These are phyloP conservation scores for Hyaloraphidium curvatum DNA, from an alignment of 192 early-diverging fungal species.

Conservation along the genomic window DNA sequence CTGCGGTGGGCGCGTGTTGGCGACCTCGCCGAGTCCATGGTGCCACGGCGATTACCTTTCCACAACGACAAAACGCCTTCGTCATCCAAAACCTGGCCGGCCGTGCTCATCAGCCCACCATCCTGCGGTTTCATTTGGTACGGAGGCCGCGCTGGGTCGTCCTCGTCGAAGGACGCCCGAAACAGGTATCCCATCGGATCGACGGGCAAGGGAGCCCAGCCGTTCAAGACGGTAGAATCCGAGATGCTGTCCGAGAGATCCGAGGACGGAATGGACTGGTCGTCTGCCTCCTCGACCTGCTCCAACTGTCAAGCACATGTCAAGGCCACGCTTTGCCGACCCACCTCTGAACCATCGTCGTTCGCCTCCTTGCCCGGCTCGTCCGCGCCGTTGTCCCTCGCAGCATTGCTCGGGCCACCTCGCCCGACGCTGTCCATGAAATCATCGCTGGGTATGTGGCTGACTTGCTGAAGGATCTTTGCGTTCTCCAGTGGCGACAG, in stretches of 20 bases:
- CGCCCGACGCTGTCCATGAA: neutral
- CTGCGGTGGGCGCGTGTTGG: slow-evolving; percentile 16
- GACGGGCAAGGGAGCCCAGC: too few relatives aligned
- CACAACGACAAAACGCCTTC: slow-evolving; percentile 27
- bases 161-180: slow-evolving; percentile 6
- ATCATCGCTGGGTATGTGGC: slow-evolving; percentile 14
- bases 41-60: slow-evolving; percentile 22
- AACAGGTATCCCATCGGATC: slow-evolving; percentile 29
- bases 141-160: slow-evolving; percentile 24
- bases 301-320: neutral
- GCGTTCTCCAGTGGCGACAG: too few relatives aligned
- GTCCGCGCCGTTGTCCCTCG: neutral
- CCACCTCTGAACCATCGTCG: neutral
- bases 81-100: slow-evolving; percentile 12
- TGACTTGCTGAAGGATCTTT: slow-evolving; percentile 16
- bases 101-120: slow-evolving; percentile 14
- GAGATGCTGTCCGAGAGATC: too few relatives aligned
- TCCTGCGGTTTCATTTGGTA: slow-evolving; percentile 20
- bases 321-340: neutral
- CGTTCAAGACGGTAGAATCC: too few relatives aligned
- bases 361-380: neutral
- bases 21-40: neutral
- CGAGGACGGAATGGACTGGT: too few relatives aligned
- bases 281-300: too few relatives aligned
- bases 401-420: neutral